Evolutionary conservation across 139 green algal genomes (phyloP).

Genomic region (Limnomonas spitsbergensis): DNA sequence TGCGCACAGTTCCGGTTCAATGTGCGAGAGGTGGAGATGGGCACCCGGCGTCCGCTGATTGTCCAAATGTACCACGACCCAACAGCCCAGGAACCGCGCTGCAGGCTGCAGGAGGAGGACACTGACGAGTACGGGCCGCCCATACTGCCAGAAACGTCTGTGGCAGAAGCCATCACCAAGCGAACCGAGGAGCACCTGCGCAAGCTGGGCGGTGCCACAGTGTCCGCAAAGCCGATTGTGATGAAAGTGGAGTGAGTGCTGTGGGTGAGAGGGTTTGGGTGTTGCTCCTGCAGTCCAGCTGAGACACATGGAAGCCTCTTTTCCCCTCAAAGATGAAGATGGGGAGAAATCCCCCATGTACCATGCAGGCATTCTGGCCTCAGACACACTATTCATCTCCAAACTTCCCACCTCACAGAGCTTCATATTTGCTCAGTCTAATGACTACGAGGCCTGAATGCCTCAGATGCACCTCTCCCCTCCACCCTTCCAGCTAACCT

Average conservation of each 20-base stretch:
- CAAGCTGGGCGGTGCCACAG: constrained; percentile 61
- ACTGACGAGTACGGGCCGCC: constrained; percentile 46
- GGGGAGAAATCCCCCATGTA: too few relatives aligned
- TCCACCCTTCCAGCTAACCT: too few relatives aligned
- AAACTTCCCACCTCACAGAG: too few relatives aligned
- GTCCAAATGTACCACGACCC: constrained; percentile 84
- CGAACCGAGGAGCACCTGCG: constrained; percentile 79
- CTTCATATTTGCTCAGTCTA: too few relatives aligned
- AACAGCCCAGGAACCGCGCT: constrained; percentile 65
- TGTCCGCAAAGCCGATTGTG: constrained; percentile 77
- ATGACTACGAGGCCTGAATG: too few relatives aligned
- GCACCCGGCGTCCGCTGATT: constrained; percentile 78
- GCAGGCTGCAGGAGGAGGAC: constrained; percentile 85
- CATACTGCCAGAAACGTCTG: constrained; percentile 68
- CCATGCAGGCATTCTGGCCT: too few relatives aligned
- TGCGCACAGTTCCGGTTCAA: constrained; percentile 89
- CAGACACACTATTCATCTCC: too few relatives aligned
- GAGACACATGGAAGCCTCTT: too few relatives aligned
- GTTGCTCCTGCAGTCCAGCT: too few relatives aligned
- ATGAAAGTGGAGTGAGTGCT: constrained; percentile 71
- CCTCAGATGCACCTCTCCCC: too few relatives aligned
- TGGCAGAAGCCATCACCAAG: constrained; percentile 76
- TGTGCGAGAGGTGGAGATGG: constrained; percentile 83
- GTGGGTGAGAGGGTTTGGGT: too few relatives aligned
- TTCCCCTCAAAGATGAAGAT: too few relatives aligned